A percentile compares a stretch with the other conserved stretches of the same genome.
Conservation (phyloP, 2,329 filamentous ascomycete genomes). For the Rhinocladiella mackenziei region DNA sequence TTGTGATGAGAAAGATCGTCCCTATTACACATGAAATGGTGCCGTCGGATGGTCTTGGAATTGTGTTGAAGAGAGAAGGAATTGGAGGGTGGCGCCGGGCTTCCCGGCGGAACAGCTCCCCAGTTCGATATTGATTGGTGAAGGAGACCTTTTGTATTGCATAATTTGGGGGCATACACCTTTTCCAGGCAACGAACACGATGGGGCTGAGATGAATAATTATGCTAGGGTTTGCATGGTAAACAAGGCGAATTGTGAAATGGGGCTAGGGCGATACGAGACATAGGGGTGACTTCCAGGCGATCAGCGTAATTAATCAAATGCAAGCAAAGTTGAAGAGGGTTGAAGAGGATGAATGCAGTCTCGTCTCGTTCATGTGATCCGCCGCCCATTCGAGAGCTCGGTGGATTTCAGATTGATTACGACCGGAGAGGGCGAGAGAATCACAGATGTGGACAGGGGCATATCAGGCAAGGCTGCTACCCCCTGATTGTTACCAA, state of each 20-base stretch:
- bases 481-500: too few species aligned
- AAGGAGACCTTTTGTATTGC: conserved; percentile 21
- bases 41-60: conserved; percentile 2
- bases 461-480: too few species aligned
- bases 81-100: conserved; percentile 9
- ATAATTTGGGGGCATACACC: conserved; percentile 21
- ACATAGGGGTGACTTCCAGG: not conserved
- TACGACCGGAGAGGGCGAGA: too few species aligned
- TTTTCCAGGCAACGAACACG: conserved; percentile 26
- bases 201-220: conserved; percentile 22
- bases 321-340: conserved; percentile 9
- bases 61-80: conserved; percentile 1
- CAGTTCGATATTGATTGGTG: conserved; percentile 17
- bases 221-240: conserved; percentile 13
- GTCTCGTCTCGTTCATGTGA: too few species aligned
- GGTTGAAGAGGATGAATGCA: too few species aligned
- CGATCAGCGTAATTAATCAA: conserved; percentile 11
- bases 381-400: not conserved
- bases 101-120: conserved; percentile 5
- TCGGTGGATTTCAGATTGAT: not conserved
- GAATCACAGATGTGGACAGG: too few species aligned
- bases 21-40: conserved; percentile 13
- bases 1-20: conserved; percentile 9
- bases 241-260: too few species aligned
- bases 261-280: conserved; percentile 7